Evolutionary conservation across 495 filamentous ascomycete species (phyloP).

Genomic region (Antarctomyces pellizariae): DNA sequence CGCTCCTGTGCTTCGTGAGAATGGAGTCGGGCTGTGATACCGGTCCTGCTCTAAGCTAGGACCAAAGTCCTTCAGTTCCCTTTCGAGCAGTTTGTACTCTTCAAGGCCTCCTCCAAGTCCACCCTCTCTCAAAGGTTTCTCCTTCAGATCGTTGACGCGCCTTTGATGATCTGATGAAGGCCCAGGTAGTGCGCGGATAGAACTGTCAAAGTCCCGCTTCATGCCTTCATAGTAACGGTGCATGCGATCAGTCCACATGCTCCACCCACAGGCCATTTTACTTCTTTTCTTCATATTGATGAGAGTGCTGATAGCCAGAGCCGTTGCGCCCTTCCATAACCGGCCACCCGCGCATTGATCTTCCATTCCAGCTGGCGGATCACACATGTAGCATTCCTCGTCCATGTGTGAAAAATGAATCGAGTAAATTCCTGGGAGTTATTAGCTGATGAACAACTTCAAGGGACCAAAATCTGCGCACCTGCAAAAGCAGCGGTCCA

Average conservation of each 20-base stretch:
- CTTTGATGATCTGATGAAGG: not conserved
- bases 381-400: constrained; percentile 32
- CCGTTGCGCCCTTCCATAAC: constrained; percentile 16
- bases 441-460: too few relatives aligned
- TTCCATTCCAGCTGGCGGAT: constrained; percentile 10
- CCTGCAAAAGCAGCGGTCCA: constrained; percentile 54
- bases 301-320: constrained; percentile 19
- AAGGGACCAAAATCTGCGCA: too few relatives aligned
- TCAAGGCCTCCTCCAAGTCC: constrained; percentile 40
- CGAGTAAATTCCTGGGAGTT: too few relatives aligned
- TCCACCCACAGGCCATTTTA: constrained; percentile 49
- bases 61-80: constrained; percentile 13
- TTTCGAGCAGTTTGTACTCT: constrained; percentile 32
- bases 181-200: constrained; percentile 11
- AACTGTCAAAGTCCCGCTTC: constrained; percentile 29
- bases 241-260: constrained; percentile 40
- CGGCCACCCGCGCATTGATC: constrained; percentile 2
- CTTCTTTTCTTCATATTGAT: constrained; percentile 39
- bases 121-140: constrained; percentile 18
- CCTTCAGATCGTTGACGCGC: not conserved
- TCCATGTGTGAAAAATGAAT: constrained; percentile 65
- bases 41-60: constrained; percentile 9
- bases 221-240: constrained; percentile 41
- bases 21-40: too few relatives aligned
- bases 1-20: too few relatives aligned